Evolutionary conservation across 257 asterid species (phyloP).

Genomic region (Rehmannia glutinosa): DNA sequence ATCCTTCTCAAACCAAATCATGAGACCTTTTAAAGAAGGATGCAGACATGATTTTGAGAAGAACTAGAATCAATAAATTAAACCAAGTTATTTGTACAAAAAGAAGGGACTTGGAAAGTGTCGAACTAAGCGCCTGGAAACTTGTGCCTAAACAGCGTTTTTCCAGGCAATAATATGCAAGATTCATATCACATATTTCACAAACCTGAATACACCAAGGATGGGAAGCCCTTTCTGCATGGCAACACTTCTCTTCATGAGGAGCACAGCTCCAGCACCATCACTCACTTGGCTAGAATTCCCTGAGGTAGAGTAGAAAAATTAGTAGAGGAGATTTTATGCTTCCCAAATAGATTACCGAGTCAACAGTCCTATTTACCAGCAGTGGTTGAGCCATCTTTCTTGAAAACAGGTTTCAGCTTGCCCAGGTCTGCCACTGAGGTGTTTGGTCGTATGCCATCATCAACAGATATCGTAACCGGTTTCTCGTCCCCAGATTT

Average conservation of each 20-base stretch:
- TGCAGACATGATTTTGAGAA: neutral
- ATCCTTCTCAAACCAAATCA: too few relatives aligned
- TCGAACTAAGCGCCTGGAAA: neutral
- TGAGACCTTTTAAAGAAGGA: neutral
- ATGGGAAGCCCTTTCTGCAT: slow-evolving; percentile 91
- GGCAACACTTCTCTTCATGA: slow-evolving; percentile 93
- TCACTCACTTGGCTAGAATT: slow-evolving; percentile 98
- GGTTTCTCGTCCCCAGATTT: slow-evolving; percentile 90
- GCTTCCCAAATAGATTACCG: neutral
- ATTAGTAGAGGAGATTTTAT: slow-evolving; percentile 1
- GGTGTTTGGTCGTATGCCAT: slow-evolving; percentile 82
- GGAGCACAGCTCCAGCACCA: slow-evolving; percentile 99
- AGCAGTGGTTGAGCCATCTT: slow-evolving; percentile 98
- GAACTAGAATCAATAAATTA: slow-evolving; percentile 1
- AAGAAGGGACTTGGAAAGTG: neutral
- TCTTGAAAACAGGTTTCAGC: slow-evolving; percentile 92
- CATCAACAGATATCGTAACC: slow-evolving; percentile 83
- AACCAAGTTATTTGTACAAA: neutral
- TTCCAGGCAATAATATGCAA: neutral
- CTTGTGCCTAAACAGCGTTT: neutral
- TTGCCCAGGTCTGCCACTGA: slow-evolving; percentile 61
- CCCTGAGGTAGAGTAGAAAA: slow-evolving; percentile 38
- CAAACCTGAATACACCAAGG: slow-evolving; percentile 92
- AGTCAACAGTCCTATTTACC: slow-evolving; percentile 37
- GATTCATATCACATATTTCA: neutral